These are phyloP conservation scores for Verbena officinalis DNA, from an alignment of 257 asterid species.

Conservation along the genomic window DNA sequence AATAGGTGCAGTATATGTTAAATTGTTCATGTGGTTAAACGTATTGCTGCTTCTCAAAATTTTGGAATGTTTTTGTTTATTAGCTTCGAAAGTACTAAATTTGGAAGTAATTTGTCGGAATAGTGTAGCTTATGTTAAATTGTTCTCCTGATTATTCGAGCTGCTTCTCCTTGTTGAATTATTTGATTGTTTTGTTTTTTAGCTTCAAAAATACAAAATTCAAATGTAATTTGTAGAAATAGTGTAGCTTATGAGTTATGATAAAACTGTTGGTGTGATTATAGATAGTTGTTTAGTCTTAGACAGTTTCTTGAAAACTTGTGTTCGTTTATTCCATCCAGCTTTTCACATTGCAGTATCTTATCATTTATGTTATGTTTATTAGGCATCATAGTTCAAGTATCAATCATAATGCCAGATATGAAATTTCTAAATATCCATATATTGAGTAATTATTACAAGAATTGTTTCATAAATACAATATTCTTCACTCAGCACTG, in stretches of 20 bases:
- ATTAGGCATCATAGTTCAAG: conserved; percentile 6
- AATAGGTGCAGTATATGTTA: not conserved
- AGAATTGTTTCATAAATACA: not conserved
- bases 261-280: not conserved
- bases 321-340: not conserved
- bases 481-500: not conserved
- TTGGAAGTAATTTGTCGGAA: conserved; percentile 5
- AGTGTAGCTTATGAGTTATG: not conserved
- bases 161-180: not conserved
- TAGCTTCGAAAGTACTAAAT: not conserved
- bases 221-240: conserved; percentile 6
- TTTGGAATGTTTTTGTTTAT: not conserved
- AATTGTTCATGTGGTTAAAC: not conserved
- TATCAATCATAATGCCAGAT: not conserved
- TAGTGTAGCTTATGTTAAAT: not conserved
- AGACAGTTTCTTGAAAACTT: not conserved
- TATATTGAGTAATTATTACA: not conserved
- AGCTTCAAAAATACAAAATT: not conserved
- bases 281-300: not conserved
- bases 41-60: not conserved
- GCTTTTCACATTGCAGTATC: conserved; percentile 10
- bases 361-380: not conserved
- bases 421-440: not conserved
- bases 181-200: not conserved
- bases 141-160: too few relatives aligned